Conservation (phyloP, 805 yeast genomes). For the Candida lessepsii region DNA sequence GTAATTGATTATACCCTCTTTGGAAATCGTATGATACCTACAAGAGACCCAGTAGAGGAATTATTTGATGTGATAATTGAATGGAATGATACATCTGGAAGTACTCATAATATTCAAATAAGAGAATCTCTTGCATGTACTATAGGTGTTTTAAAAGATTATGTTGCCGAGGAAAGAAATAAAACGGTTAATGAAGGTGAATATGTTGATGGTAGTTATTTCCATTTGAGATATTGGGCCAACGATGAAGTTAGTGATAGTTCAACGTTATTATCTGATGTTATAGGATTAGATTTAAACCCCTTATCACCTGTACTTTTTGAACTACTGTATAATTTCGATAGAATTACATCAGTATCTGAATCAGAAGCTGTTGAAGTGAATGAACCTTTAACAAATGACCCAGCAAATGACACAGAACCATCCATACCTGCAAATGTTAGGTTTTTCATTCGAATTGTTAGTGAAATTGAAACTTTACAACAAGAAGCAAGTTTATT, state of each 20-base stretch:
- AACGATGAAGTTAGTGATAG: slow-evolving; percentile 12
- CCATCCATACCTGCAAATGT: not conserved
- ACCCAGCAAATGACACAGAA: not conserved
- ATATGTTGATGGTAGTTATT: slow-evolving; percentile 13
- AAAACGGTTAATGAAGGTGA: slow-evolving; percentile 9
- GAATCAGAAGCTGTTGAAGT: not conserved
- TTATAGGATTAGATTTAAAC: slow-evolving; percentile 25
- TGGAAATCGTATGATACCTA: slow-evolving; percentile 19
- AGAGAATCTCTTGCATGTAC: slow-evolving; percentile 24
- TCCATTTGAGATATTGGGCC: slow-evolving; percentile 14
- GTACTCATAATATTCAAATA: slow-evolving; percentile 11
- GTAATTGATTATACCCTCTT: slow-evolving; percentile 25
- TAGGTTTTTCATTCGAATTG: slow-evolving; percentile 16
- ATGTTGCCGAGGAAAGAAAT: slow-evolving; percentile 17
- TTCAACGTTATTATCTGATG: slow-evolving; percentile 11
- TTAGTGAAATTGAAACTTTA: slow-evolving; percentile 16
- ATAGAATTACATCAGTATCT: not conserved
- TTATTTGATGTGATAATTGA: slow-evolving; percentile 22
- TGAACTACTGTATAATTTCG: slow-evolving; percentile 12
- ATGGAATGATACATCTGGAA: slow-evolving; percentile 15
- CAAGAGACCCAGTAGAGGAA: slow-evolving; percentile 24
- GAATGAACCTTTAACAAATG: no score
- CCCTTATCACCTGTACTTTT: slow-evolving; percentile 23
- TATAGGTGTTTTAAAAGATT: slow-evolving; percentile 19
- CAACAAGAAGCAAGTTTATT: slow-evolving; percentile 21